These are phyloP conservation scores for Sedum album DNA, from an alignment of 164 flowering plant genomes.

Conservation along the genomic window DNA sequence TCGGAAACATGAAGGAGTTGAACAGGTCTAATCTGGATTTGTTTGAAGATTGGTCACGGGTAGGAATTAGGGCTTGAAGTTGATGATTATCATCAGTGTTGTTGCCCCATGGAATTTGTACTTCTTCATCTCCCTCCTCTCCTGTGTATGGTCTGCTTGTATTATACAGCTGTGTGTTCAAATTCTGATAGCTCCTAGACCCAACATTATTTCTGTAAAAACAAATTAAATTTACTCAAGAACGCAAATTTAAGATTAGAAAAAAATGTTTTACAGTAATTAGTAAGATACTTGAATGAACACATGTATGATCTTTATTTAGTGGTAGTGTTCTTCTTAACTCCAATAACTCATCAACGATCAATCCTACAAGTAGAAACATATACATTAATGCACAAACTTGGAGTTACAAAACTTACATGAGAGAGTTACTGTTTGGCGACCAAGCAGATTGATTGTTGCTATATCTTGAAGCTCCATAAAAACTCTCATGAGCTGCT, in stretches of 20 bases:
- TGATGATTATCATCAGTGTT: neutral
- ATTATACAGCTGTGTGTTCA: neutral
- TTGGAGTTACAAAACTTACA: neutral
- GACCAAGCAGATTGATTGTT: neutral
- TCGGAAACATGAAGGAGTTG: constrained; percentile 18
- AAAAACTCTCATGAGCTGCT: neutral
- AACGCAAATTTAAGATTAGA: no score
- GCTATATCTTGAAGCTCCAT: constrained; percentile 5
- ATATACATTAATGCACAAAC: neutral
- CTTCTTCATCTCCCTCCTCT: neutral
- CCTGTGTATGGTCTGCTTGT: neutral
- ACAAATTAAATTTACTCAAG: neutral
- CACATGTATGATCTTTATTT: no score
- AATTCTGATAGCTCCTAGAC: neutral
- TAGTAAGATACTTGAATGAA: no score
- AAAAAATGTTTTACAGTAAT: no score
- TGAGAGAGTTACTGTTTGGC: neutral
- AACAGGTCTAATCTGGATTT: constrained; percentile 23
- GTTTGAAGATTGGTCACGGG: constrained; percentile 17
- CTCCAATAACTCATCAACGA: no score
- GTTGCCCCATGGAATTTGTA: neutral
- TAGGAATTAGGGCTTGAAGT: neutral
- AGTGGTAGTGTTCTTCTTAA: no score
- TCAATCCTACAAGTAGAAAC: neutral
- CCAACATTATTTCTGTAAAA: neutral